These are phyloP conservation scores for Nakaseomyces bracarensis DNA, from an alignment of 1,139 yeast species.

Conservation along the genomic window DNA sequence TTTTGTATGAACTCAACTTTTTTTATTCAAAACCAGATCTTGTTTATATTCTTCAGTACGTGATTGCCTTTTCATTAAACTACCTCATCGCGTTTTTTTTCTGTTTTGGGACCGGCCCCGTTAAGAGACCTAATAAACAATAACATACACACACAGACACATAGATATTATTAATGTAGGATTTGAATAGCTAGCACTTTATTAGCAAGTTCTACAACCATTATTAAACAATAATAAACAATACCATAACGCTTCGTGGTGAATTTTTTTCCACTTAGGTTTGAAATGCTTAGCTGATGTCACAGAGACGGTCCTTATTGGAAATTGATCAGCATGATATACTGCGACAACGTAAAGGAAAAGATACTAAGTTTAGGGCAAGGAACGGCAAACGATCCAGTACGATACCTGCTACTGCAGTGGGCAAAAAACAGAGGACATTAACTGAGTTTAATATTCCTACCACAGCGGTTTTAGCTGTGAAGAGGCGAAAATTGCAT, in stretches of 20 bases:
- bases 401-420: not conserved
- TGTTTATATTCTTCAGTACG: not conserved
- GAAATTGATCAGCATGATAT: constrained; percentile 3
- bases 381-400: not conserved
- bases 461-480: constrained; percentile 13
- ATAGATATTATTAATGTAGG: no score
- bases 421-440: constrained; percentile 21
- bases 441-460: constrained; percentile 25
- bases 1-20: no score
- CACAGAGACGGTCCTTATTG: constrained; percentile 1
- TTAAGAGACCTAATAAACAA: no score
- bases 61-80: no score
- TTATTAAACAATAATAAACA: no score
- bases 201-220: not conserved
- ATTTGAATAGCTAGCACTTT: no score
- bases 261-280: no score
- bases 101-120: no score
- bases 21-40: not conserved
- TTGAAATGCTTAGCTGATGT: constrained; percentile 1
- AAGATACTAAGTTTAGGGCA: not conserved
- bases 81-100: not conserved
- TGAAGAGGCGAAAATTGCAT: constrained; percentile 5
- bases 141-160: no score
- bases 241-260: no score
- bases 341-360: not conserved